phyloP scores from a whole-genome alignment of 2,329 filamentous ascomycete genomes.

The Helotiales sp. region DNA sequence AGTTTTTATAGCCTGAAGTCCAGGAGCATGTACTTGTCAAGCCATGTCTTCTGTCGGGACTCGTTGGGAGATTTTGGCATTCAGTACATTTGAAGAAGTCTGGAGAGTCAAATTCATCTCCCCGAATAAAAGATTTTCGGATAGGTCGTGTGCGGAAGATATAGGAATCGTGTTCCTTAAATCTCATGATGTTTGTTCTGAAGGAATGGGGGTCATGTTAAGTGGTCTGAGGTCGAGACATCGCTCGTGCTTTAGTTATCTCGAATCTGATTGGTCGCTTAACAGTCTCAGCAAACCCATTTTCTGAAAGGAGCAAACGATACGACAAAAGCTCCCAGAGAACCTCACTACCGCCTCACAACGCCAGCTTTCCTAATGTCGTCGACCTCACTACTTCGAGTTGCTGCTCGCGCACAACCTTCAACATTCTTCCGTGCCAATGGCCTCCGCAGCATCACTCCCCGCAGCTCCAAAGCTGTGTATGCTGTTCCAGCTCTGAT shows the following conservation, averaged over 20 bases:
- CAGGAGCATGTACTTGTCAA: too few species aligned
- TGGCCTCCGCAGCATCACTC: conserved; percentile 57
- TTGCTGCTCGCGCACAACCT: conserved; percentile 65
- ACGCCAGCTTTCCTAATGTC: conserved; percentile 52
- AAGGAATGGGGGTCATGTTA: neutral
- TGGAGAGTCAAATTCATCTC: too few species aligned
- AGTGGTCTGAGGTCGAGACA: neutral
- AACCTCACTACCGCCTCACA: conserved; percentile 18
- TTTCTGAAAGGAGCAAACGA: conserved; percentile 8
- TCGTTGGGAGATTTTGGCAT: too few species aligned
- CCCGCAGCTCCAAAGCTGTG: conserved; percentile 55
- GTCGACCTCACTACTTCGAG: conserved; percentile 67
- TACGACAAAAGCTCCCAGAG: conserved; percentile 8
- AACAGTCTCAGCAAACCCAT: neutral
- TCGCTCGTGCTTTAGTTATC: neutral
- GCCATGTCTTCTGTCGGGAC: too few species aligned
- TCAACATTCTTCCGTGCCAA: conserved; percentile 62
- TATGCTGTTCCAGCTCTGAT: conserved; percentile 50
- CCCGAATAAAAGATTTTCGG: too few species aligned
- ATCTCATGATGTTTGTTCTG: neutral
- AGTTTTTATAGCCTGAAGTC: neutral
- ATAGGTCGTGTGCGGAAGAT: neutral
- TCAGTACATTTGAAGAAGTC: too few species aligned
- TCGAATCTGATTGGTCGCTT: neutral
- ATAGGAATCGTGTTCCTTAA: neutral